Conservation (phyloP, 768 basidiomycete genomes). For the Auricularia sp. region DNA sequence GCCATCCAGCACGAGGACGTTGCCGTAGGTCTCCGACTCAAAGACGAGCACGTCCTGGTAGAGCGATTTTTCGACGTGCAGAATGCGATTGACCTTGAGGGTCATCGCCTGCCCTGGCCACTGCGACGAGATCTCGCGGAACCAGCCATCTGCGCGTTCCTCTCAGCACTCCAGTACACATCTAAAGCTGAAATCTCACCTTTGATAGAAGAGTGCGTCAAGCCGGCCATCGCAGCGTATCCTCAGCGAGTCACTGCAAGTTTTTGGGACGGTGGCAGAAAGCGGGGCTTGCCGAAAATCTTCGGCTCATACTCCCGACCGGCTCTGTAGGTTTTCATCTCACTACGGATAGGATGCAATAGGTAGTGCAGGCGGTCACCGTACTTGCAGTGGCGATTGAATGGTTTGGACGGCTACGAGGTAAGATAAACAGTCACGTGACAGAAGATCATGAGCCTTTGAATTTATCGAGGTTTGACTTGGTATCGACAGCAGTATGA, state of each 20-base stretch:
- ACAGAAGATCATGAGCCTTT: no score
- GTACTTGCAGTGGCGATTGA: no score
- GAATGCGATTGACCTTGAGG: slow-evolving; percentile 87
- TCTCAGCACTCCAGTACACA: neutral
- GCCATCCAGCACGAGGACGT: slow-evolving; percentile 90
- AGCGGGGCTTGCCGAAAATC: neutral
- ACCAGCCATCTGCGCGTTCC: slow-evolving; percentile 70
- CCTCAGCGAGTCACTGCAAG: neutral
- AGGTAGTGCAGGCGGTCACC: no score
- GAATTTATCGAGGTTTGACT: no score
- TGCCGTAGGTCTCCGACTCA: slow-evolving; percentile 92
- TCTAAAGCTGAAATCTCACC: neutral
- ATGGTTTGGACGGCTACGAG: no score
- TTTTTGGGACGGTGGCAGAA: neutral
- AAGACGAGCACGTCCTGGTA: slow-evolving; percentile 98
- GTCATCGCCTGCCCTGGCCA: slow-evolving; percentile 99
- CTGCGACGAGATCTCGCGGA: slow-evolving; percentile 87
- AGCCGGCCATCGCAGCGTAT: slow-evolving; percentile 3
- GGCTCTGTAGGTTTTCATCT: no score
- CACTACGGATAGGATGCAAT: no score
- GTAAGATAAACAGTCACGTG: no score
- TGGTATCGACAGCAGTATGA: no score
- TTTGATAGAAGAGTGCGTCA: slow-evolving; percentile 7
- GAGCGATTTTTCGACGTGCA: slow-evolving; percentile 85
- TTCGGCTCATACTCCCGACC: no score